Conservation (phyloP, 371 early-diverging fungal genomes). For the Conidiobolus incongruus region DNA sequence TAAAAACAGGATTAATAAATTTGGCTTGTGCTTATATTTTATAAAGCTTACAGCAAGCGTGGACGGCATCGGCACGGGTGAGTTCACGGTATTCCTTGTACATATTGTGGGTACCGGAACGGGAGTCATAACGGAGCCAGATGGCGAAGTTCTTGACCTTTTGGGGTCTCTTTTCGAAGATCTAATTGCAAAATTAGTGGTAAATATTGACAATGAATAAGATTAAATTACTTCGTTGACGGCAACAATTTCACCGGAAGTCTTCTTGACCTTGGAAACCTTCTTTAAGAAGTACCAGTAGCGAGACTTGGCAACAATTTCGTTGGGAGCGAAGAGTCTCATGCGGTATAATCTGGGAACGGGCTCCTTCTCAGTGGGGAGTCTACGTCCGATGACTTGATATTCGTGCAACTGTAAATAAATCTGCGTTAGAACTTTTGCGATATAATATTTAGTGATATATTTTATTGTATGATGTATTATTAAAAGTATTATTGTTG, state of each 20-base stretch:
- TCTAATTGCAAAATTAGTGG: too few relatives aligned
- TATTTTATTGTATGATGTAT: too few relatives aligned
- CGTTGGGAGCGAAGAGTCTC: constrained; percentile 97
- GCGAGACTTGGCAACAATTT: constrained; percentile 95
- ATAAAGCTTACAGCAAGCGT: constrained; percentile 50
- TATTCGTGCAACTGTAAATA: constrained; percentile 35
- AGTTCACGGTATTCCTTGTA: constrained; percentile 99
- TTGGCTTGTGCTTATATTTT: neutral
- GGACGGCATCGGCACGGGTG: constrained; percentile 85
- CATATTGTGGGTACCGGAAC: constrained; percentile 99
- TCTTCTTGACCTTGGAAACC: constrained; percentile 98
- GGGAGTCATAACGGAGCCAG: constrained; percentile 98
- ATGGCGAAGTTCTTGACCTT: constrained; percentile 98
- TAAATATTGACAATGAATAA: neutral
- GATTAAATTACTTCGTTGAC: constrained; percentile 64
- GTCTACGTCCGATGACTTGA: constrained; percentile 83
- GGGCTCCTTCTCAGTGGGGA: constrained; percentile 81
- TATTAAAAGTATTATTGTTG: too few relatives aligned
- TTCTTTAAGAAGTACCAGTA: constrained; percentile 99
- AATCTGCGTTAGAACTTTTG: too few relatives aligned
- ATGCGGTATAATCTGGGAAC: constrained; percentile 95
- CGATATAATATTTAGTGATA: too few relatives aligned
- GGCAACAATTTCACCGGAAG: constrained; percentile 89
- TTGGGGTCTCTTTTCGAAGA: constrained; percentile 84
- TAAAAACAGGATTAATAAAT: constrained; percentile 7